Conservation (phyloP, 164 flowering plant genomes). For the Brasenia schreberi region DNA sequence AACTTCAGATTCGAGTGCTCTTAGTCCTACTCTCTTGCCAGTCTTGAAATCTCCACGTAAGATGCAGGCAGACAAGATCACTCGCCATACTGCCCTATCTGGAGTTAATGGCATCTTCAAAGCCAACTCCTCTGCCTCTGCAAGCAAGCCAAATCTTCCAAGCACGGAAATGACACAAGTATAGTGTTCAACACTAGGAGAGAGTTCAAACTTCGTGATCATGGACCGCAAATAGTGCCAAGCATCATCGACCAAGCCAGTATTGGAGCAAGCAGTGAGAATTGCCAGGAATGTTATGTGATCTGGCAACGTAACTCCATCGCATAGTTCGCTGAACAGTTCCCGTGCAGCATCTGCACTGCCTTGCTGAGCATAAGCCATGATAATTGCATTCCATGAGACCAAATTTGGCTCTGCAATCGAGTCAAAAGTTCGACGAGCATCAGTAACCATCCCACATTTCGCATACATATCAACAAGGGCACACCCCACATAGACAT, state of each 20-base stretch:
- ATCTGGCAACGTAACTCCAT: constrained; percentile 29
- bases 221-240: constrained; percentile 36
- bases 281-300: constrained; percentile 53
- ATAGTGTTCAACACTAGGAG: constrained; percentile 54
- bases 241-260: constrained; percentile 29
- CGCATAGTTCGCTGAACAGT: constrained; percentile 30
- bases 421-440: constrained; percentile 36
- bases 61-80: constrained; percentile 33
- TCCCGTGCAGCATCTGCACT: constrained; percentile 23
- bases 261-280: constrained; percentile 35
- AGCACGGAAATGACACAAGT: constrained; percentile 57
- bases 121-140: constrained; percentile 41
- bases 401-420: constrained; percentile 19
- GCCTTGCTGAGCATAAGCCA: constrained; percentile 65
- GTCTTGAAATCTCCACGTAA: constrained; percentile 22
- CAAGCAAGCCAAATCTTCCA: constrained; percentile 40
- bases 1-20: constrained; percentile 29
- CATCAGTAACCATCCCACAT: constrained; percentile 42
- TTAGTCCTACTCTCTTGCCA: constrained; percentile 23
- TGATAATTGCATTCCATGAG: constrained; percentile 59
- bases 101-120: constrained; percentile 53
- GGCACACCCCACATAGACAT: constrained; percentile 39
- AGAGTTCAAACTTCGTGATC: constrained; percentile 29
- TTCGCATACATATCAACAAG: constrained; percentile 65
- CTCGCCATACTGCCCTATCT: constrained; percentile 60